Evolutionary conservation across 345 rosid species (phyloP).

Genomic region (Hibiscus syriacus): DNA sequence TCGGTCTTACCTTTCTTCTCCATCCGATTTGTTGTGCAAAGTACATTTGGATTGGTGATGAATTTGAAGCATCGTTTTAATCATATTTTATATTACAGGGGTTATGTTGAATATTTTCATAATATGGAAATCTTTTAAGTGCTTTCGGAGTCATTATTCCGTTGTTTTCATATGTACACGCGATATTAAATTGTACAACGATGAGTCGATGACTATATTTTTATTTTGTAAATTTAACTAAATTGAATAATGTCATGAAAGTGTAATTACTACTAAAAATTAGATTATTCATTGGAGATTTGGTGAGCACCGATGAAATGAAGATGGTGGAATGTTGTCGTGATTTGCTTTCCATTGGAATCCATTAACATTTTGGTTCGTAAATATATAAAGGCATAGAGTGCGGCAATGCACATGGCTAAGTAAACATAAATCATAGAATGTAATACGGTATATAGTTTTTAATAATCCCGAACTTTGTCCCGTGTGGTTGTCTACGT

Average conservation of each 20-base stretch:
- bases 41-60: background rate
- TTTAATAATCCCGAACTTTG: background rate
- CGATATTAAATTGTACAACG: background rate
- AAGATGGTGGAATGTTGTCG: no score
- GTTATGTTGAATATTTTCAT: background rate
- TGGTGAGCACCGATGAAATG: background rate
- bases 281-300: no score
- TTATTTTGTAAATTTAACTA: no score
- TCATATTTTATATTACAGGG: background rate
- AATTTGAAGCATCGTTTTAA: background rate
- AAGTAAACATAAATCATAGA: background rate
- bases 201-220: no score
- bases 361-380: no score
- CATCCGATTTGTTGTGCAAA: background rate
- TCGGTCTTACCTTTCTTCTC: background rate
- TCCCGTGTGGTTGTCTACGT: background rate
- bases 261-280: no score
- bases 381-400: background rate
- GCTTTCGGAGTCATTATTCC: background rate
- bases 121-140: background rate
- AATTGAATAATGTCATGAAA: no score
- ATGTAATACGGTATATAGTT: no score
- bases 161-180: background rate
- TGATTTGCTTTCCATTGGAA: background rate
- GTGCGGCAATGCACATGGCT: background rate